Conservation (phyloP, 768 basidiomycete species). For the Fistulinella prunicolor region DNA sequence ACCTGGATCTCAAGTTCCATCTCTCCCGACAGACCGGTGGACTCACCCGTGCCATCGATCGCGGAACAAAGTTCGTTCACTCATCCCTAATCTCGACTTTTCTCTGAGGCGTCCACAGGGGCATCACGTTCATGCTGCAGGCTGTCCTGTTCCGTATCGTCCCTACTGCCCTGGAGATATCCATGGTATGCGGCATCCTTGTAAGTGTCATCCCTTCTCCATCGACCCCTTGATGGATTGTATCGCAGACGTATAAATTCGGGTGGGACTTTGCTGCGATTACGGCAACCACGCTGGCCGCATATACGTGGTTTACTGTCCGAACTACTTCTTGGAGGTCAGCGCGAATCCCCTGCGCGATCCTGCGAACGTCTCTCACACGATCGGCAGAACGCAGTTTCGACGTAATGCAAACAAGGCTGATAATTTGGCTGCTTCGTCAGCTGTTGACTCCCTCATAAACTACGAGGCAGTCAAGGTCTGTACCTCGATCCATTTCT, state of each 20-base stretch:
- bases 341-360: constrained; percentile 9
- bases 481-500: constrained; percentile 6
- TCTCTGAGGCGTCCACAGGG: constrained; percentile 45
- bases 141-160: constrained; percentile 93
- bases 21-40: constrained; percentile 93
- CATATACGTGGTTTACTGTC: constrained; percentile 97
- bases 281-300: constrained; percentile 76
- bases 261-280: constrained; percentile 97
- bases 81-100: not conserved
- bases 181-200: constrained; percentile 95
- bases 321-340: constrained; percentile 95
- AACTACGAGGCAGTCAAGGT: constrained; percentile 99
- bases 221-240: not conserved
- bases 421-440: constrained; percentile 93
- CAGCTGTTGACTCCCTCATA: constrained; percentile 92
- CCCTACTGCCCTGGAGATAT: constrained; percentile 94
- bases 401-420: constrained; percentile 93
- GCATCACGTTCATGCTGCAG: constrained; percentile 92
- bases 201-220: constrained; percentile 41
- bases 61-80: constrained; percentile 83
- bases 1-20: constrained; percentile 91
- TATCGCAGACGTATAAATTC: constrained; percentile 85
- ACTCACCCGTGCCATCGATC: constrained; percentile 92
- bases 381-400: constrained; percentile 71
- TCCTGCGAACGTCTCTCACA: not conserved